Evolutionary conservation across 2,329 filamentous ascomycete species (phyloP), one percentile per base, ranked within the genome.

Genomic region (Penicillium sp.): DNA sequence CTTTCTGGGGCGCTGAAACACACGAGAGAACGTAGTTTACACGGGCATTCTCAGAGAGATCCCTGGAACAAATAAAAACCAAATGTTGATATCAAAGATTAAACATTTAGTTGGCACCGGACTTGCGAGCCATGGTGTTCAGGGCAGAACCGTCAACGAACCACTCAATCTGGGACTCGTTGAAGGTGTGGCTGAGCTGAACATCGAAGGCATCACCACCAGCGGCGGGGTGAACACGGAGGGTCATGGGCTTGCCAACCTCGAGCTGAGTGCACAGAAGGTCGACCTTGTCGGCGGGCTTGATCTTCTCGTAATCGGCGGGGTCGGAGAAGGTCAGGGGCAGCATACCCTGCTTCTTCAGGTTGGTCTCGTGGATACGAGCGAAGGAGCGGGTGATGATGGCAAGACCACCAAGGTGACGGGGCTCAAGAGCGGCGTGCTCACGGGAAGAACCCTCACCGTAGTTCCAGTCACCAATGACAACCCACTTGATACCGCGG

Each of bases 281-380:
- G 77, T 97, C 93, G 68, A 98, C 87, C 81, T 89, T 93, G 84
- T 96, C 95, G 60, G 95, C 88, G 66, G 92, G 90, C 75, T 89
- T 86, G 78, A 99, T 93, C 86, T 91, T 96, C 78, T 99, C 95
- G 79, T 99, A 99, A 79, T 99, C 95, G 75, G 89, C 93, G 56
- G 93, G 93, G 75, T 98, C 88, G 57, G 86, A 80, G 82, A 99
- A 99, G 70, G 93, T 98, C 65, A 99, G 86, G 72, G 95, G 95
- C 81, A 99, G 90, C 93, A 99, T 97, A 81, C 95, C 95, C 87
- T 99, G 95, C 89, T 99, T 99, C 91, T 99, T 99, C 83, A 99
- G 82, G 87, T 99, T 99, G 84, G 95, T 99, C 86, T 99, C 95
- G 86, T 99, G 95, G 75, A 99, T 99, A 90, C 95, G 95, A 73